Base-by-base conservation (phyloP, 495 filamentous ascomycete species). In the Cetradonia linearis region DNA sequence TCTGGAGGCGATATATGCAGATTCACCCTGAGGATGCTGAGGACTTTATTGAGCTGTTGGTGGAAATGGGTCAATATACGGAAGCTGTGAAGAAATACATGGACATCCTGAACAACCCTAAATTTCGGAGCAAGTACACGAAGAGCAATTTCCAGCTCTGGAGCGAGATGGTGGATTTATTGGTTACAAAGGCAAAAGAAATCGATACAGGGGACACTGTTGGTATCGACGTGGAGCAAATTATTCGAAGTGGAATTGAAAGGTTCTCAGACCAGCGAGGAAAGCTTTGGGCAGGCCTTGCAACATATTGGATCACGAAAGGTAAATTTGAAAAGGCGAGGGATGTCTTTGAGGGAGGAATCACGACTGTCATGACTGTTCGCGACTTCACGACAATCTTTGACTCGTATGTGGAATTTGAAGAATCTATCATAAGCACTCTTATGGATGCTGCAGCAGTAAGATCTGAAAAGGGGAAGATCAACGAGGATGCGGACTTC, bases 341-440 rank as follows among this genome's bases (percentile, higher is more conserved):
- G 64, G 93, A 99, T 72, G 79, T 95, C 25, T 96, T 95, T 65
- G 94, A 99, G 73, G 91, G 97, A 73, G 94, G 91, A 49, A 89
- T 97, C 63, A 95, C 88, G 31, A 97, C 93, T 1, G 94, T 96
- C 59, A 96, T 96, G 92, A 99, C 94, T 5, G 90, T 97, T n/a
- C 83, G 94, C 55, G 94, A 99, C 73, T 99, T 99, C 67, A 94
- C 92, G 0, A 80, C 96, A 48, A 83, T 97, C 27, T 99, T 99
- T 65, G 94, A 99, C 70, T 86, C 90, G 0, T 99, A 99, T 68
- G 83, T 86, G 44, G 94, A 99, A 71, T 96, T 96, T 49, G 94
- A 99, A 70, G 94, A 99, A 73, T 91, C 91, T 0, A 87, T 97
- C 66, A 96, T 96, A 62, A 83, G 87, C 31, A 87, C 80, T 42